Evolutionary conservation across 2,329 filamentous ascomycete genomes (phyloP).

Genomic region (Blastomyces emzantsi): DNA sequence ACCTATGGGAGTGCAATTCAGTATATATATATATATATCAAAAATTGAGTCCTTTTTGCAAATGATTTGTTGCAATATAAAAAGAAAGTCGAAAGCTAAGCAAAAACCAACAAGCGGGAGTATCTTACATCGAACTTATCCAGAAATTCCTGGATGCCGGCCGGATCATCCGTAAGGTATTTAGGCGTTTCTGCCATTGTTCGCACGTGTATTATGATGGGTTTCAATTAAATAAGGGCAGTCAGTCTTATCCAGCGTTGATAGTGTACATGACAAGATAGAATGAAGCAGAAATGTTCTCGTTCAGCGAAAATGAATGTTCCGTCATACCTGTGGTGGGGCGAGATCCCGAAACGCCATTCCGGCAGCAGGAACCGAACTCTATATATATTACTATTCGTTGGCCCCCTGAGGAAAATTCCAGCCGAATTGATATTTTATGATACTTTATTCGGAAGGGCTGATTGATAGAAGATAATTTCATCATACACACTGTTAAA

Average conservation of each 20-base stretch:
- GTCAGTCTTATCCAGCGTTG: too few relatives aligned
- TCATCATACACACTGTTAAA: too few relatives aligned
- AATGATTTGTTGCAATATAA: neutral
- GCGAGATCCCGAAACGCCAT: too few relatives aligned
- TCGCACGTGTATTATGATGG: neutral
- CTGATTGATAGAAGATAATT: too few relatives aligned
- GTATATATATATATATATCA: constrained; percentile 7
- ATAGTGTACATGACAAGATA: neutral
- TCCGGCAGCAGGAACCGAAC: too few relatives aligned
- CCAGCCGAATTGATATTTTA: too few relatives aligned
- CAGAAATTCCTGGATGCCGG: constrained; percentile 72
- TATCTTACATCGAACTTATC: constrained; percentile 72
- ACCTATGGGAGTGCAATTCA: constrained; percentile 46
- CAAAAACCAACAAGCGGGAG: neutral
- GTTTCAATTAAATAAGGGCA: neutral
- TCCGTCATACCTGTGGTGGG: too few relatives aligned
- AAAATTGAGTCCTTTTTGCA: constrained; percentile 8
- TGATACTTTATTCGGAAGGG: too few relatives aligned
- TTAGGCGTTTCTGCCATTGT: constrained; percentile 24
- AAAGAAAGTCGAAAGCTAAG: neutral
- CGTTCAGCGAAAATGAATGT: neutral
- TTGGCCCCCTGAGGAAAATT: too few relatives aligned
- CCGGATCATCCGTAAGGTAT: constrained; percentile 69
- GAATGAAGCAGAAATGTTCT: neutral
- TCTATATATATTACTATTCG: too few relatives aligned